Base-by-base conservation (phyloP, 768 basidiomycete species). In the Sistotremastrum suecicum region DNA sequence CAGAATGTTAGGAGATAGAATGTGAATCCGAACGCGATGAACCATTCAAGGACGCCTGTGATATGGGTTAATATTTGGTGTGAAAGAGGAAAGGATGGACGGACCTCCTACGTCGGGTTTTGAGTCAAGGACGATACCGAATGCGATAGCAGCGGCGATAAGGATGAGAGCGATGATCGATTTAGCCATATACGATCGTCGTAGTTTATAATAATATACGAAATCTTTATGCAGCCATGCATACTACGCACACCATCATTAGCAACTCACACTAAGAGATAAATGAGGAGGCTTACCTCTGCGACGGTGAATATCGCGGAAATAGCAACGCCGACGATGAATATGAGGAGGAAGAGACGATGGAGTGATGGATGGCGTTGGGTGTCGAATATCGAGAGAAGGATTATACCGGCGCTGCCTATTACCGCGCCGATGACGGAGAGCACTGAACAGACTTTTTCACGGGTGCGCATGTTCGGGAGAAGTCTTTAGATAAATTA, bases 321-420 rank as follows among this genome's bases (percentile, higher is more conserved):
- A 34, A 86, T 54, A 2, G 69, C 73, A 3, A 85, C 80, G 7
- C 84, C 84, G 35, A 80, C 40, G 43, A 86, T 77, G 61, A 86
- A 88, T 6, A 86, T 62, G 29, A 83, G 66, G 10, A 88, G 69
- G 53, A 83, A 85, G 7, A 62, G 50, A 11, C 75, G 58, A 56
- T 88, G 84, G 5, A 67, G 54, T 30, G 58, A 65, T 2, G 65
- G 48, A 58, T 72, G 67, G 2, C 71, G 70, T 48, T 68, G 67
- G 0, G 80, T 81, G 56, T 88, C 84, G 56, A 84, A 80, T 3
- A 83, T 63, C 4, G 82, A 77, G 1, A 88, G 70, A 1, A 84
- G 64, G 43, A 79, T 74, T 41, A 87, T 72, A 0, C 81, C 83
- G 1, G 54, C 48, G 37, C 76, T 81, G 11, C 81, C 83, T 32